Percentiles rank a stretch among this genome's conserved stretches.
These are phyloP conservation scores for Heritiera littoralis DNA, from an alignment of 345 rosid species.

Conservation along the genomic window DNA sequence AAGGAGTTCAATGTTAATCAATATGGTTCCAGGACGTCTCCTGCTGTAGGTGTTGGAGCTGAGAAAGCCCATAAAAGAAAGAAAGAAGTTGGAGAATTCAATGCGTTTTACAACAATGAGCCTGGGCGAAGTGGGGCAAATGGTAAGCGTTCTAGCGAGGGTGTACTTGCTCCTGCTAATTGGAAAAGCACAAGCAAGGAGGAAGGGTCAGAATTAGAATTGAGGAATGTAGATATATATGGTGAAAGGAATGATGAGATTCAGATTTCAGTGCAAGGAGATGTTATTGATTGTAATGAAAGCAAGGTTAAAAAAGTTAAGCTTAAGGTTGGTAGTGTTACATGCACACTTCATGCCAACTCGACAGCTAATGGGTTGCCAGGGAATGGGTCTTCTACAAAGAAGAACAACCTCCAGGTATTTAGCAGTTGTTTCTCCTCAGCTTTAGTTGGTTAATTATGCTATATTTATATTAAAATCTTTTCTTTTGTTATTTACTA, in stretches of 20 bases:
- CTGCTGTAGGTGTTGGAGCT: conserved; percentile 35
- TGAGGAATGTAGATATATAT: conserved; percentile 22
- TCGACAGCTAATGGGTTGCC: conserved; percentile 50
- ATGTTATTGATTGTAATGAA: conserved; percentile 41
- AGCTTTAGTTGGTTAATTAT: conserved; percentile 1
- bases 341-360: conserved; percentile 50
- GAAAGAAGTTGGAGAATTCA: conserved; percentile 43
- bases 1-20: conserved; percentile 79
- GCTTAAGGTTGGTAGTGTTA: conserved; percentile 65
- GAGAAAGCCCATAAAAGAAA: conserved; percentile 31
- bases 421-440: conserved; percentile 14
- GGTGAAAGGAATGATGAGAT: conserved; percentile 50
- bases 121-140: conserved; percentile 35
- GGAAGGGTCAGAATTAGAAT: conserved; percentile 27
- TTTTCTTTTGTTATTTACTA: neutral
- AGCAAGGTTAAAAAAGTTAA: conserved; percentile 66
- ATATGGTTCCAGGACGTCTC: conserved; percentile 48
- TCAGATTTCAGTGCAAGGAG: conserved; percentile 41
- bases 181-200: conserved; percentile 48
- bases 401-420: conserved; percentile 61
- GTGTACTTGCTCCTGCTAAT: conserved; percentile 75
- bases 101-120: conserved; percentile 41
- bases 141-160: conserved; percentile 63
- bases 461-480: neutral
- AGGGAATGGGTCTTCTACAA: conserved; percentile 44